Conservation (phyloP, 2,329 filamentous ascomycete genomes). For the Pezicula radicicola region DNA sequence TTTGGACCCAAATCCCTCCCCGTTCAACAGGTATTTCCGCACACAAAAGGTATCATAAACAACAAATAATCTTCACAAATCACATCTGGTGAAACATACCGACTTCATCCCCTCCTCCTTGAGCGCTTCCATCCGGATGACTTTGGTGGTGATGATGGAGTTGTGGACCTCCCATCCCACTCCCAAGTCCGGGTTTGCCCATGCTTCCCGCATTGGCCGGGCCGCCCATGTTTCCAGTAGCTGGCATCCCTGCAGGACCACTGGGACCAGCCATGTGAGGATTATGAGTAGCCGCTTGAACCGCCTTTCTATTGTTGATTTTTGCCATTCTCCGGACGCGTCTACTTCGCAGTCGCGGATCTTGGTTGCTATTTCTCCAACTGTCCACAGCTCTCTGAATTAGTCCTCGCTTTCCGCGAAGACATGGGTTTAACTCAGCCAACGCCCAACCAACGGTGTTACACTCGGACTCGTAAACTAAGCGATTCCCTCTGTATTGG, state of each 20-base stretch:
- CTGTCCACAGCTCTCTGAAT: constrained; percentile 98
- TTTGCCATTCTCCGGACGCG: constrained; percentile 94
- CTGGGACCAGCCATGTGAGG: constrained; percentile 62
- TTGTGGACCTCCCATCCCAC: constrained; percentile 60
- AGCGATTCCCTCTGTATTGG: constrained; percentile 90
- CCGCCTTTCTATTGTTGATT: constrained; percentile 81
- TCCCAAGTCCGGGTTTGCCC: constrained; percentile 62
- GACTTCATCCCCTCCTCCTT: constrained; percentile 75
- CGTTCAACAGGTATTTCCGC: constrained; percentile 21
- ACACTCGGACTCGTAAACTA: constrained; percentile 97
- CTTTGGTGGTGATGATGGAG: constrained; percentile 74
- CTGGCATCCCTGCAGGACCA: constrained; percentile 62
- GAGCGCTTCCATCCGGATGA: constrained; percentile 63
- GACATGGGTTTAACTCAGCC: constrained; percentile 84
- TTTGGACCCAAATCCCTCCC: constrained; percentile 11
- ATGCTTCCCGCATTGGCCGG: constrained; percentile 50
- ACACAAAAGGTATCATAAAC: constrained; percentile 29
- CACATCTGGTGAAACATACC: constrained; percentile 95
- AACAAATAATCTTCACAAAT: constrained; percentile 37
- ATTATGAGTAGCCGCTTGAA: constrained; percentile 56
- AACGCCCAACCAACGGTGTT: constrained; percentile 99
- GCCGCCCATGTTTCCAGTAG: constrained; percentile 56
- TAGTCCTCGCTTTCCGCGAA: constrained; percentile 89
- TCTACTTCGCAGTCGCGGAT: constrained; percentile 84
- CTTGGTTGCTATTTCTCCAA: constrained; percentile 98